Evolutionary conservation across 345 rosid genomes (phyloP), one percentile per base, ranked within the genome.

Genomic region (Populus alba): DNA sequence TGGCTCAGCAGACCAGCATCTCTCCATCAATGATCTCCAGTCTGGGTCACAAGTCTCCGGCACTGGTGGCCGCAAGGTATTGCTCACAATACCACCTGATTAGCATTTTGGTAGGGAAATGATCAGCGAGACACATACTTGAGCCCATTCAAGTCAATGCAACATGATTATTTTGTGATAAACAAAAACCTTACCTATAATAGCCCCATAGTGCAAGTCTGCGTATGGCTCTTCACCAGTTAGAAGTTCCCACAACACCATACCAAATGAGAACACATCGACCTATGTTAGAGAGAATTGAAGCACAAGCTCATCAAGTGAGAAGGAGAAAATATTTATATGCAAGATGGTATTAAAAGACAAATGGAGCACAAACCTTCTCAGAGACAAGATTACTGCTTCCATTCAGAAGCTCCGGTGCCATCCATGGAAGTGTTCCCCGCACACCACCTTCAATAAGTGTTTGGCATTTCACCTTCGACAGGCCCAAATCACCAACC

Each of bases 371-470:
- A 66, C 74, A 69, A 71, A 89, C 92, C 90, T 87, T 90, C 76
- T 90, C 91, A 1, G 92, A 90, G 47, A 90, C 92, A 35, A 88
- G 90, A 59, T 86, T 90, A 74, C 92, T 90, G 83, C 90, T 81
- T 45, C 92, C 92, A 71, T 89, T 86, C 70, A 89, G 80, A 73
- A 89, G 89, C 81, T 89, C 92, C 0, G 92, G 92, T 29, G 92
- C 92, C 92, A 89, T 89, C 92, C 92, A 89, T 18, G 91, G 92
- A 76, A 89, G 91, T 10, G 92, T 90, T 84, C 92, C 92, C 53
- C 91, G 80, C 18, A 90, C 92, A 51, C 92, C 91, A 7, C 92
- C 92, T 18, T 91, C 88, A 83, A 90, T 88, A 51, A 90, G 89
- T 1, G 92, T 90, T 70, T 88, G 91, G 71, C 92, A 87, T 81